Evolutionary conservation across 163 green algal species (phyloP).

Genomic region (Scenedesmus sp.): DNA sequence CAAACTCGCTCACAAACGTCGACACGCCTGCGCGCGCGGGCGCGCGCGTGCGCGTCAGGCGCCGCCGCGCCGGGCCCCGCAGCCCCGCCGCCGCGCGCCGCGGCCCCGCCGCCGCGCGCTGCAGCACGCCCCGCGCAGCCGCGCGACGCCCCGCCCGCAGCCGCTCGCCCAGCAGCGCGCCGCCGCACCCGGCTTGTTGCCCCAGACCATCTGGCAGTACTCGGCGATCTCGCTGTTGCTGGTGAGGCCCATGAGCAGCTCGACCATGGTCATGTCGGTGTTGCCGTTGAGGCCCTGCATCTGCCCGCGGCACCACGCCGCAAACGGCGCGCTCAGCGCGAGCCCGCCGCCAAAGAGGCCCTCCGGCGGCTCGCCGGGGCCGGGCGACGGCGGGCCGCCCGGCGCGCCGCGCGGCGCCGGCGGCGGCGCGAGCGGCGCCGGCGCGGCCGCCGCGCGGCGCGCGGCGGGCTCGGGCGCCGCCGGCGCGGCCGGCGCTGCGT

Average conservation of each 20-base stretch:
- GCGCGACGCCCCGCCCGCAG: too few relatives aligned
- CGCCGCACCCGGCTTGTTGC: slow-evolving; percentile 57
- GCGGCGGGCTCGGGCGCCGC: neutral
- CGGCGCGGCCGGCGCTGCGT: neutral
- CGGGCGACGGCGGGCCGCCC: slow-evolving; percentile 28
- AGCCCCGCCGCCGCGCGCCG: too few relatives aligned
- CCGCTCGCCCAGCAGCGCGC: neutral
- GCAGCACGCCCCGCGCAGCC: too few relatives aligned
- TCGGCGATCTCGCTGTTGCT: slow-evolving; percentile 80
- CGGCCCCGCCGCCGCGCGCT: too few relatives aligned
- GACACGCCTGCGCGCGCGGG: slow-evolving; percentile 45
- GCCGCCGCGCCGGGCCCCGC: too few relatives aligned
- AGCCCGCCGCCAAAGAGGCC: slow-evolving; percentile 49
- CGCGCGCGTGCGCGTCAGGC: too few relatives aligned
- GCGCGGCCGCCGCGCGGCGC: neutral
- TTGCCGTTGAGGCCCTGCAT: slow-evolving; percentile 73
- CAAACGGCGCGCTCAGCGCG: slow-evolving; percentile 51
- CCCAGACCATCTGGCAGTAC: slow-evolving; percentile 61
- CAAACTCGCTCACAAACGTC: slow-evolving; percentile 82
- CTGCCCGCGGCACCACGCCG: slow-evolving; percentile 48
- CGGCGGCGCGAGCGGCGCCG: neutral
- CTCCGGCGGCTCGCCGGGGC: slow-evolving; percentile 9
- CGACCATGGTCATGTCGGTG: slow-evolving; percentile 79
- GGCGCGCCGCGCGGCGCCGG: neutral
- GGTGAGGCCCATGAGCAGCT: slow-evolving; percentile 77